Base-by-base conservation (phyloP, 768 basidiomycete genomes). In the Goffeauzyma gilvescens region DNA sequence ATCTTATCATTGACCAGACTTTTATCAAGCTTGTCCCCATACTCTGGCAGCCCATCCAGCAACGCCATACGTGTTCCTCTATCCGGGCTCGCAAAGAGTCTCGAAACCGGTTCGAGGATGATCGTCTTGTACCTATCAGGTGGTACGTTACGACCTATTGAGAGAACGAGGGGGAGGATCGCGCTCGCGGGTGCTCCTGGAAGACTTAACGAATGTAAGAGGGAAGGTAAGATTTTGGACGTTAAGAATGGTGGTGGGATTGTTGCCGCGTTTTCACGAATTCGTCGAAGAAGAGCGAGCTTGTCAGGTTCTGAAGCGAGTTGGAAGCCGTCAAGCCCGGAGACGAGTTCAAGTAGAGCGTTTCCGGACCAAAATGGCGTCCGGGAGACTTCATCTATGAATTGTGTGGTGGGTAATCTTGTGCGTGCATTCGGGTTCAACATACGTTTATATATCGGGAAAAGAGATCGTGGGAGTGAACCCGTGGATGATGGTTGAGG, bases 1-100 rank as follows among this genome's bases (percentile, higher is more conserved):
- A 98, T 72, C 54, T 82, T 83, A 32, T 90, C 83, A 38, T 72
- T 73, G 1, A 95, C 83, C 0, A 69, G 73, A 63, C 77, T 81
- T 58, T 79, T 78, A 57, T 93, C 86, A 41, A 98, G 63, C 58
- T 78, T 84, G 28, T 86, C 86, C 6, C 73, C 76, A 55, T 84
- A 95, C 42, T 83, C 78, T 2, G 74, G 67, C 26, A 98, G 66
- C 42, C 78, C 76, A 41, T 96, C 87, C 13, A 96, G 70, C 35
- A 98, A 65, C 5, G 86, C 89, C 80, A 98, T 90, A 23, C 93
- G 72, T 18, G 78, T 84, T 1, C 86, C 87, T 33, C 93, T 74
- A 63, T 98, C 93, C 0, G 87, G 81, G 51, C 79, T 89, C 2
- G 79, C 72, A 54, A 72, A 96, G 27, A 95, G 69, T 60, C 79